Evolutionary conservation across 2,329 filamentous ascomycete species (phyloP).

Genomic region (Didymellaceae sp.): DNA sequence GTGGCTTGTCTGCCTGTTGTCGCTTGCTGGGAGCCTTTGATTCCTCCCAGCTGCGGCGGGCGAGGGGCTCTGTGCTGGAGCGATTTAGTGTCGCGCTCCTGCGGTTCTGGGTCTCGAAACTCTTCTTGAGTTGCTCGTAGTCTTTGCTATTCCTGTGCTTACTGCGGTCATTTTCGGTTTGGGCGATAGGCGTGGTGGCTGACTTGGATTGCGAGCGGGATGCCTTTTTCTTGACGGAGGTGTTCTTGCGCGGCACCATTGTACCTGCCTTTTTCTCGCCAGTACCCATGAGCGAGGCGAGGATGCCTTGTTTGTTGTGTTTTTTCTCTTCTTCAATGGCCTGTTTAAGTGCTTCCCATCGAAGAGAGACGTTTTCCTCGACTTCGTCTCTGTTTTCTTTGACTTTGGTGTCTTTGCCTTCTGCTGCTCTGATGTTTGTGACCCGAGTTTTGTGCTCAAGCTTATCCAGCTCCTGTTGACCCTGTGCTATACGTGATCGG

Average conservation of each 20-base stretch:
- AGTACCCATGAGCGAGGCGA: constrained; percentile 34
- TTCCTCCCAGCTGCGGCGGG: constrained; percentile 8
- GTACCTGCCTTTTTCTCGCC: constrained; percentile 37
- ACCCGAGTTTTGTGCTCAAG: constrained; percentile 24
- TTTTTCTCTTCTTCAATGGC: constrained; percentile 36
- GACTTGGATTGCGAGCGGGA: constrained; percentile 13
- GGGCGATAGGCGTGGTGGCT: constrained; percentile 16
- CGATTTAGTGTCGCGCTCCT: constrained; percentile 12
- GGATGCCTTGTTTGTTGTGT: constrained; percentile 30
- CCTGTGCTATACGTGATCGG: constrained; percentile 65
- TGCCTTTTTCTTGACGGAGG: constrained; percentile 15
- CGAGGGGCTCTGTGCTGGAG: constrained; percentile 28
- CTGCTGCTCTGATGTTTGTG: constrained; percentile 12
- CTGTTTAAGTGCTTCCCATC: constrained; percentile 35
- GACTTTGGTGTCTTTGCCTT: constrained; percentile 8
- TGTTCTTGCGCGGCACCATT: constrained; percentile 37
- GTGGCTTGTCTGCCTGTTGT: neutral
- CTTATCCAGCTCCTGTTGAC: constrained; percentile 45
- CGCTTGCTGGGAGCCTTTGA: neutral
- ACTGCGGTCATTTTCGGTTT: constrained; percentile 16
- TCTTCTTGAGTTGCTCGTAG: constrained; percentile 20
- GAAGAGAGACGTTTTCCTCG: constrained; percentile 32
- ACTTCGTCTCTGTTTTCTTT: constrained; percentile 38
- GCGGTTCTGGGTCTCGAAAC: constrained; percentile 16
- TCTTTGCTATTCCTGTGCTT: constrained; percentile 18